Evolutionary conservation across 2,329 filamentous ascomycete genomes (phyloP).

Genomic region (Xylaria sp.): DNA sequence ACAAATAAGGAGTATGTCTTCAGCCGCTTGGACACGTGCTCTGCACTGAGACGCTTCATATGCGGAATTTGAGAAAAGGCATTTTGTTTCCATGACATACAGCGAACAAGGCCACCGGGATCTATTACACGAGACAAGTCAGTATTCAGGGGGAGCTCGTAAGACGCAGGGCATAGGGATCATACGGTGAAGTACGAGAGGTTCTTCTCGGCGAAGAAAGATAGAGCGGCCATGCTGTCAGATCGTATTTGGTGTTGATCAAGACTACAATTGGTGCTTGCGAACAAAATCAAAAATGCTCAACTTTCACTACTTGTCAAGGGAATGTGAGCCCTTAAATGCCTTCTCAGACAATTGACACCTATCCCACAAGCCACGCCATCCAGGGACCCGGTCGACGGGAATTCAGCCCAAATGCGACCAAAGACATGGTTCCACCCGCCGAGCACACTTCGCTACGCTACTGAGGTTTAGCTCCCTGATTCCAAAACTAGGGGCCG

Average conservation of each 20-base stretch:
- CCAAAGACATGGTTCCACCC: conserved; percentile 12
- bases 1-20: background rate
- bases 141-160: background rate
- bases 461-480: background rate
- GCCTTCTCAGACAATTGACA: conserved; percentile 1
- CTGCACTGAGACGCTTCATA: background rate
- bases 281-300: background rate
- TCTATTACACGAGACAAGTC: conserved; percentile 35
- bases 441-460: background rate
- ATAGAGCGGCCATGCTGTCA: conserved; percentile 43
- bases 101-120: conserved; percentile 45
- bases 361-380: background rate
- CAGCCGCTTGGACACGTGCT: background rate
- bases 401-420: background rate
- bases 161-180: conserved; percentile 3
- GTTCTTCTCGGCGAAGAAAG: conserved; percentile 46
- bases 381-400: background rate
- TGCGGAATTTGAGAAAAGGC: background rate
- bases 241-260: conserved; percentile 2
- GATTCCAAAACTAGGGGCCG: conserved; percentile 26
- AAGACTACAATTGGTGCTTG: background rate
- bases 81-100: conserved; percentile 35
- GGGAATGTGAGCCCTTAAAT: conserved; percentile 7
- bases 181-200: conserved; percentile 49
- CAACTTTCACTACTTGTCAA: too few species aligned